Conservation (phyloP, 2,329 filamentous ascomycete genomes). For the Apiospora saccharicola region DNA sequence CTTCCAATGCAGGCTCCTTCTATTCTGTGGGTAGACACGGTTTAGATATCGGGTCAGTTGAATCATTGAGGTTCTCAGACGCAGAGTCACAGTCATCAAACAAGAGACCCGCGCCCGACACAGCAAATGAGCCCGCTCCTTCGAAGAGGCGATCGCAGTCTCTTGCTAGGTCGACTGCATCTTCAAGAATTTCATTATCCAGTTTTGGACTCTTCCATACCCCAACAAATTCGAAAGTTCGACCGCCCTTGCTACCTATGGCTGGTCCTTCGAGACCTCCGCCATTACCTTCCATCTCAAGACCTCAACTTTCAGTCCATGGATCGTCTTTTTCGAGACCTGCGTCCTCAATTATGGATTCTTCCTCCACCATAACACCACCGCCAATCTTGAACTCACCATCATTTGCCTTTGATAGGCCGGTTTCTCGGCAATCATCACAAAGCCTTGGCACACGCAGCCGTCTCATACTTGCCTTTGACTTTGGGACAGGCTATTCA, state of each 20-base stretch:
- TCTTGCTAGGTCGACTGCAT: neutral
- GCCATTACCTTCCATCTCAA: neutral
- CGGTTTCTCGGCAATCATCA: neutral
- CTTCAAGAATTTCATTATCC: neutral
- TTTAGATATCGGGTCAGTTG: neutral
- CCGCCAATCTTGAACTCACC: neutral
- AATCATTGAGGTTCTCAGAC: neutral
- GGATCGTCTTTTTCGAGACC: neutral
- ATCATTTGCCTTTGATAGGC: neutral
- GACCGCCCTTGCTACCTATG: neutral
- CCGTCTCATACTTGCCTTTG: neutral
- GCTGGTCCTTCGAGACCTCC: neutral
- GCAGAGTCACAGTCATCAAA: neutral
- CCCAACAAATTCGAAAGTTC: neutral
- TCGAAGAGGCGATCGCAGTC: neutral
- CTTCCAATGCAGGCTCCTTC: neutral
- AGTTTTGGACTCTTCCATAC: neutral
- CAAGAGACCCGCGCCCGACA: neutral
- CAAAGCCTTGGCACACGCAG: neutral
- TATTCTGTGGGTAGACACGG: neutral
- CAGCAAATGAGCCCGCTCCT: neutral
- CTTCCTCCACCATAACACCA: neutral
- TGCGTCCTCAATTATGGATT: neutral
- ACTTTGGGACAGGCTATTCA: neutral
- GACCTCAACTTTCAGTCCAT: neutral